Conservation (phyloP, 1,284 basidiomycete species). For the Ceratobasidium sp. region DNA sequence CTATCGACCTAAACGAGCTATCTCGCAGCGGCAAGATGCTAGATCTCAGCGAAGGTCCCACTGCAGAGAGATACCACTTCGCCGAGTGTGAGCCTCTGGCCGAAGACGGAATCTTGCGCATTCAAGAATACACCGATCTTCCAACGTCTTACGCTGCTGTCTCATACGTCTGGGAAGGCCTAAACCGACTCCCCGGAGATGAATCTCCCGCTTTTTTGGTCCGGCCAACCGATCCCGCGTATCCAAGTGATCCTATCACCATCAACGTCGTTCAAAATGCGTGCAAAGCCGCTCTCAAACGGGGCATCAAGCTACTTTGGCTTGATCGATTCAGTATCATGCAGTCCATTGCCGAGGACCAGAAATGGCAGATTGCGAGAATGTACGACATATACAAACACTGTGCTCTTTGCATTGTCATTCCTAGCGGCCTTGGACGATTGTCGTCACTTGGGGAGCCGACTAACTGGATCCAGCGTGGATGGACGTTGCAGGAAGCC, state of each 20-base stretch:
- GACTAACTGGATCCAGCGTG: slow-evolving; percentile 16
- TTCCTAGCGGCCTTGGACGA: neutral
- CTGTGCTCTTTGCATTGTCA: neutral
- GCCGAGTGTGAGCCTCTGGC: neutral
- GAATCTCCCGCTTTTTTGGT: too few relatives aligned
- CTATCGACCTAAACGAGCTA: too few relatives aligned
- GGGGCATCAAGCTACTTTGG: neutral
- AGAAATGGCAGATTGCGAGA: neutral
- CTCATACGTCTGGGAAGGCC: neutral
- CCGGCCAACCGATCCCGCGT: too few relatives aligned
- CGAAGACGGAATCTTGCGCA: neutral
- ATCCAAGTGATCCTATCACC: neutral
- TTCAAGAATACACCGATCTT: neutral
- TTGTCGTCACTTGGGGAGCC: neutral
- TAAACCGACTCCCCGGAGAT: too few relatives aligned
- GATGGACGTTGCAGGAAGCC: too few relatives aligned
- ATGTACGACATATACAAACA: neutral
- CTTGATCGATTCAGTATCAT: slow-evolving; percentile 5
- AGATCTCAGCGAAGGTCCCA: too few relatives aligned
- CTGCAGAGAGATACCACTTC: too few relatives aligned
- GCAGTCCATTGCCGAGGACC: neutral
- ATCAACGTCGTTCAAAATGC: neutral
- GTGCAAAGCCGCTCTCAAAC: neutral
- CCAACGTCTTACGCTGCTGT: neutral
- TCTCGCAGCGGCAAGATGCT: too few relatives aligned